Percentiles rank a stretch among this genome's conserved stretches.
Evolutionary conservation across 129 eudicot genomes (phyloP).

Genomic region (Flaveria brownii): DNA sequence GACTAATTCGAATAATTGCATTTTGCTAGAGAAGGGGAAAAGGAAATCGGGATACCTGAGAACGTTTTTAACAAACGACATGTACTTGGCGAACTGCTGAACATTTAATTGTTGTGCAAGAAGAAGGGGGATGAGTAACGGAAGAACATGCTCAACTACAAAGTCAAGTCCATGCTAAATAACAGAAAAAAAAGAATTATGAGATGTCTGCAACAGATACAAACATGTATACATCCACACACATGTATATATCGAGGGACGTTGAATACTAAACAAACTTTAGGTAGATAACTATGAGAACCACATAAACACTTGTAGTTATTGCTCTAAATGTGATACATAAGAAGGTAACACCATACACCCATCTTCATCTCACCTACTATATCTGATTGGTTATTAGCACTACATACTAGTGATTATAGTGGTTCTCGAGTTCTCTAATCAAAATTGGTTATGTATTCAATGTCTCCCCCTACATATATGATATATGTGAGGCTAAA

Average conservation of each 20-base stretch:
- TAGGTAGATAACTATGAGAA: neutral
- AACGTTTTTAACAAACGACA: conserved; percentile 80
- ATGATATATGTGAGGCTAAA: neutral
- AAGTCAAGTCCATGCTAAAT: conserved; percentile 90
- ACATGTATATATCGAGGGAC: neutral
- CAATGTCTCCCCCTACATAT: neutral
- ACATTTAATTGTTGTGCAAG: conserved; percentile 88
- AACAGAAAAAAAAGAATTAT: conserved; percentile 22
- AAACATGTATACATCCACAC: neutral
- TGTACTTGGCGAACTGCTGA: conserved; percentile 96
- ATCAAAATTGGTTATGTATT: neutral
- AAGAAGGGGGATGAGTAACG: conserved; percentile 78
- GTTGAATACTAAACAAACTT: neutral
- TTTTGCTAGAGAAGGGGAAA: conserved; percentile 5
- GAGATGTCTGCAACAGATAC: neutral
- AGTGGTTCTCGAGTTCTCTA: neutral
- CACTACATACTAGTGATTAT: neutral
- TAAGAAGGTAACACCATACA: neutral
- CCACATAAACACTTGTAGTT: neutral
- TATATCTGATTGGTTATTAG: too few relatives aligned
- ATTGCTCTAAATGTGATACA: neutral
- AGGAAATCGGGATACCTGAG: conserved; percentile 57
- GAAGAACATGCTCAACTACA: conserved; percentile 87
- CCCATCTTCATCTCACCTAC: neutral
- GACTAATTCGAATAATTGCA: conserved; percentile 1